phyloP scores from a whole-genome alignment of 495 filamentous ascomycete genomes.

The Rhypophila decipiens region DNA sequence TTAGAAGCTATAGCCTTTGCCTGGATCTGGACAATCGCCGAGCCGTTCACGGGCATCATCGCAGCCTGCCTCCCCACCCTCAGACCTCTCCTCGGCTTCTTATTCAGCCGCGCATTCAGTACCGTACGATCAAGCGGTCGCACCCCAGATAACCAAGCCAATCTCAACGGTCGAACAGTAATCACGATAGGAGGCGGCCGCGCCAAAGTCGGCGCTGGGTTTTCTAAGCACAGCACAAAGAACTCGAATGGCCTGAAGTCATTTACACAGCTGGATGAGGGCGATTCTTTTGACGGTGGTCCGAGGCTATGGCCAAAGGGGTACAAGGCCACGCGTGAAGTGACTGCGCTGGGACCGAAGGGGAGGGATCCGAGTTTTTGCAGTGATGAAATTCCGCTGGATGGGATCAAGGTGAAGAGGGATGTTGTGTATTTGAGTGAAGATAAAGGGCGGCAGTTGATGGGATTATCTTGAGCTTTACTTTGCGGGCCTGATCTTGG shows the following conservation, averaged over 20 bases:
- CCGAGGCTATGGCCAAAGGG: neutral
- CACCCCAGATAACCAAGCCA: neutral
- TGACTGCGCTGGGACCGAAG: neutral
- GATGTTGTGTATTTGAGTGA: too few relatives aligned
- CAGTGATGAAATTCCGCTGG: constrained; percentile 1
- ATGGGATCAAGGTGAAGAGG: neutral
- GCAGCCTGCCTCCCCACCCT: constrained; percentile 3
- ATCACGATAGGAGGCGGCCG: constrained; percentile 2
- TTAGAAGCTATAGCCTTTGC: neutral
- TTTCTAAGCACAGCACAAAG: neutral
- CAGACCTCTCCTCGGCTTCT: constrained; percentile 3
- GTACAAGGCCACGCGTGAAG: neutral
- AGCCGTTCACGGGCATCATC: constrained; percentile 1
- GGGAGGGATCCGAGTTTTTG: neutral
- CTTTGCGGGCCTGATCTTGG: too few relatives aligned
- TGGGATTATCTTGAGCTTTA: too few relatives aligned
- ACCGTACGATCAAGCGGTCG: too few relatives aligned
- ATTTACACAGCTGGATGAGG: neutral
- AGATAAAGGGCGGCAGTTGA: too few relatives aligned
- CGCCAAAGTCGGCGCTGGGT: neutral
- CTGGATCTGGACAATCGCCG: constrained; percentile 4
- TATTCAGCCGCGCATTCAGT: constrained; percentile 1
- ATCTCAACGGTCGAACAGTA: neutral
- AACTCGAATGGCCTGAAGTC: neutral
- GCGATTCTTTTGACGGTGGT: neutral